Evolutionary conservation across 2,329 filamentous ascomycete genomes (phyloP).

Genomic region (Aspergillus pseudoviridinutans): DNA sequence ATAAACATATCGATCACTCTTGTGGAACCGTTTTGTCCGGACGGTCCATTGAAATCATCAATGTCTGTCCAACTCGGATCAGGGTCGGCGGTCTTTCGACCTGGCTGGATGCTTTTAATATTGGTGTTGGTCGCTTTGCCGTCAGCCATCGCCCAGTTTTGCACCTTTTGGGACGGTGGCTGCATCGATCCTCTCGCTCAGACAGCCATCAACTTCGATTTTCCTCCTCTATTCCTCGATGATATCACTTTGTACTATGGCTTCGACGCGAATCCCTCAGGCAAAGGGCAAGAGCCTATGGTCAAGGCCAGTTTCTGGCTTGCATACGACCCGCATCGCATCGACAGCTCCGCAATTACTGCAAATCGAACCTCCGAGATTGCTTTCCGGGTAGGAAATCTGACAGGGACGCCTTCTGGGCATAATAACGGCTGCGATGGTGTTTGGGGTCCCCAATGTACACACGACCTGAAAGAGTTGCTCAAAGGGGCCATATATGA

Average conservation of each 20-base stretch:
- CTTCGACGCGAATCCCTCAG: slow-evolving; percentile 30
- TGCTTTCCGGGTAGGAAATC: slow-evolving; percentile 33
- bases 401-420: slow-evolving; percentile 32
- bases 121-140: slow-evolving; percentile 18
- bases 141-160: slow-evolving; percentile 26
- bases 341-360: slow-evolving; percentile 25
- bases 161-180: slow-evolving; percentile 31
- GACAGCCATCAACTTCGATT: slow-evolving; percentile 29
- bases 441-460: slow-evolving; percentile 33
- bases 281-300: slow-evolving; percentile 31
- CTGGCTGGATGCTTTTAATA: slow-evolving; percentile 16
- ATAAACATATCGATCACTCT: slow-evolving; percentile 24
- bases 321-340: slow-evolving; percentile 24
- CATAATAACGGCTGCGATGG: slow-evolving; percentile 36
- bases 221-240: slow-evolving; percentile 32
- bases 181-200: slow-evolving; percentile 39
- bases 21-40: slow-evolving; percentile 3
- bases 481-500: slow-evolving; percentile 26
- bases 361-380: slow-evolving; percentile 35
- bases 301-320: slow-evolving; percentile 37
- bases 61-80: slow-evolving; percentile 17
- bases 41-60: slow-evolving; percentile 1
- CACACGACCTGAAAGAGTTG: slow-evolving; percentile 25
- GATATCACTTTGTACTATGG: slow-evolving; percentile 33
- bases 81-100: slow-evolving; percentile 11